Evolutionary conservation across 352 stramenopile genomes (phyloP), one percentile per base, ranked within the genome.

Genomic region (Globisporangium uncinulatum): DNA sequence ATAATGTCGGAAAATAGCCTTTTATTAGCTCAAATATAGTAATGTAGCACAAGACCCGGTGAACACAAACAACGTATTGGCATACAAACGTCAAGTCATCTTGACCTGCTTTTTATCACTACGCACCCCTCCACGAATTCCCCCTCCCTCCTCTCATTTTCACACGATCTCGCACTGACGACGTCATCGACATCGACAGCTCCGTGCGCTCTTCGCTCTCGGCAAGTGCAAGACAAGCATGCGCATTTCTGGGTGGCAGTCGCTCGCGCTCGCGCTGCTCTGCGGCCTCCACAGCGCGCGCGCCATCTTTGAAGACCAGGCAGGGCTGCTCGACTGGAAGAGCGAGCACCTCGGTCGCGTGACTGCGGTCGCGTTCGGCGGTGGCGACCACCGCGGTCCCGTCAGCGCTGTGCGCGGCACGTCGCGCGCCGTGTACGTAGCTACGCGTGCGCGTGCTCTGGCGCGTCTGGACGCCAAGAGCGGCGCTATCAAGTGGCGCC

Each of bases 281-380:
- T 24, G 47, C 10, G n/a, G 20, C 39, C 29, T 76, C 43, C 48
- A 63, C 20, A 24, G 47, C 15, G 45, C 63, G 24, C 52, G 34
- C 48, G 80, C 66, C 17, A 74, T 94, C 47, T 92, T 77, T 62
- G 76, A 84, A 41, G 84, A 94, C 62, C 84, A 94, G 57, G 79
- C 75, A 6, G 84, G 81, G 3, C 65, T 91, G 56, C 82, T 92
- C 52, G 84, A 94, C 75, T 94, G 82, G 82, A 83, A 74, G 49
- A 57, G 70, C 14, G 54, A 89, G 62, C 76, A 90, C 54, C 48
- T 94, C 15, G 84, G 84, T 29, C 69, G 73, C 13, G 78, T 74
- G 6, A 63, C 66, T 6, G 54, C 70, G 4, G 79, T 84, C 36
- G 76, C 65, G 15, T 87, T 81, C 61, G 69, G 66, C 20, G 67